Evolutionary conservation across 305 asterid genomes (phyloP).

Genomic region (Rubia balearica): DNA sequence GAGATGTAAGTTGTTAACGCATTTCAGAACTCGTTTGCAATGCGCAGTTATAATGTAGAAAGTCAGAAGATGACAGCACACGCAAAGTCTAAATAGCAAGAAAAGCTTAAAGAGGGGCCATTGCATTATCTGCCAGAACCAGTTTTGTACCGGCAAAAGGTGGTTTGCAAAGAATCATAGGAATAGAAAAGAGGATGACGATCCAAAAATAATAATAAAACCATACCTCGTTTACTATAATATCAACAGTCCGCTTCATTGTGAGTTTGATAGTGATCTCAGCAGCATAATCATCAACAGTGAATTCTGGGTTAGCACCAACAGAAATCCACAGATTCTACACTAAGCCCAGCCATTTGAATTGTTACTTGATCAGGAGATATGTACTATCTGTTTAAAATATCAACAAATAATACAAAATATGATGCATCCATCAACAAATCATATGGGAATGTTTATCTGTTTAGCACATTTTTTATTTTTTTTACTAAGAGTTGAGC

Average conservation of each 20-base stretch:
- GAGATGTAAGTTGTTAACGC: not conserved
- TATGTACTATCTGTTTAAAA: constrained; percentile 41
- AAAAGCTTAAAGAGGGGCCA: not conserved
- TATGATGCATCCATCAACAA: not conserved
- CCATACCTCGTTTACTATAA: constrained; percentile 69
- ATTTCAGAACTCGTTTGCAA: too few species aligned
- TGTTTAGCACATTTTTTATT: too few species aligned
- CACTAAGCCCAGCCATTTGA: too few species aligned
- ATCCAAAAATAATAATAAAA: not conserved
- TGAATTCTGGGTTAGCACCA: too few species aligned
- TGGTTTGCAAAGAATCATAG: not conserved
- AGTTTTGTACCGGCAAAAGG: not conserved
- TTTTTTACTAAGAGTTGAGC: too few species aligned
- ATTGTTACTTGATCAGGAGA: constrained; percentile 51
- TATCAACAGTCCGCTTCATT: constrained; percentile 87
- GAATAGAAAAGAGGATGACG: not conserved
- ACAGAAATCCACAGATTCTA: too few species aligned
- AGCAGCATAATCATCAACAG: constrained; percentile 26
- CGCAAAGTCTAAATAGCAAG: not conserved
- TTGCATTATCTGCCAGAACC: not conserved
- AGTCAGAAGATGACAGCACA: not conserved
- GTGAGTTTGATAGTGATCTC: constrained; percentile 61
- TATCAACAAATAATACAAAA: not conserved
- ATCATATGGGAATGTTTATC: not conserved
- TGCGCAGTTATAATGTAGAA: too few species aligned